Conservation (phyloP, 805 yeast genomes). For the Starmerella cellae region DNA sequence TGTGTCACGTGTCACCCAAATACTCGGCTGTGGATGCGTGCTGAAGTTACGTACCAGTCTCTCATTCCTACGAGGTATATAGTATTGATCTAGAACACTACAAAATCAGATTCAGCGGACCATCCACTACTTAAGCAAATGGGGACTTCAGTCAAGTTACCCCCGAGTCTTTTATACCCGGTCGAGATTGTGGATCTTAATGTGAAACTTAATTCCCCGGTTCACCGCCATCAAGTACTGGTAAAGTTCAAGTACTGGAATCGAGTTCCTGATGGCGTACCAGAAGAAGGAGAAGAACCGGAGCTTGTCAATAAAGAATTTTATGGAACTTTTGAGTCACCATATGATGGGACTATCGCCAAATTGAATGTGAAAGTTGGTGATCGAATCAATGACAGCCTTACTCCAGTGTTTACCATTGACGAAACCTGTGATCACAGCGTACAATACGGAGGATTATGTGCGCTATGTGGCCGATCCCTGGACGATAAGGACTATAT, state of each 20-base stretch:
- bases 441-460: conserved; percentile 86
- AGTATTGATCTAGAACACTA: too few relatives aligned
- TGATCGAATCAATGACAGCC: conserved; percentile 40
- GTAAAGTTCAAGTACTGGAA: conserved; percentile 57
- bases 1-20: too few relatives aligned
- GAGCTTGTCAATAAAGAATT: conserved; percentile 28
- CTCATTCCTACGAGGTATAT: too few relatives aligned
- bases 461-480: conserved; percentile 82
- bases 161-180: conserved; percentile 56
- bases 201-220: conserved; percentile 34
- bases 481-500: conserved; percentile 63
- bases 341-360: conserved; percentile 57
- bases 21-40: too few relatives aligned
- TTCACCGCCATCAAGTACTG: conserved; percentile 41
- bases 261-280: conserved; percentile 31
- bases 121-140: too few relatives aligned
- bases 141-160: conserved; percentile 30
- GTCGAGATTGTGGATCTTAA: conserved; percentile 44
- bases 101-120: too few relatives aligned
- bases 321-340: conserved; percentile 54
- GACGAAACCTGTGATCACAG: conserved; percentile 82
- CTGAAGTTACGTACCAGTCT: too few relatives aligned
- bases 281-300: conserved; percentile 26
- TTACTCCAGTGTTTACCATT: conserved; percentile 42
- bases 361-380: conserved; percentile 40